phyloP scores from a whole-genome alignment of 176 grass and related monocot genomes.

The Tillandsia fasciculata region DNA sequence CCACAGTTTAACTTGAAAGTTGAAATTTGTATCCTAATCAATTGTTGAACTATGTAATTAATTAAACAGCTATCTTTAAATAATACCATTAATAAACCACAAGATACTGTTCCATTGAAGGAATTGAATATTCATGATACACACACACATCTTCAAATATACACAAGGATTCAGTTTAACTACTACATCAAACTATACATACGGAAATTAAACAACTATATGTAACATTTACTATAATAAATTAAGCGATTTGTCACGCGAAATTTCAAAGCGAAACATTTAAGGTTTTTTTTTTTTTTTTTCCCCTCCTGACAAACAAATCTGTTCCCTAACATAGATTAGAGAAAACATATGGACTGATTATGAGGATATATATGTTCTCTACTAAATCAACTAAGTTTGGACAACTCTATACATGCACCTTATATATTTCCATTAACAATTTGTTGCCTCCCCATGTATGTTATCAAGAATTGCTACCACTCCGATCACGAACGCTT shows the following conservation, averaged over 20 bases:
- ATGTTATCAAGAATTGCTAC: constrained; percentile 91
- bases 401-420: constrained; percentile 3
- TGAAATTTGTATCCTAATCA: too few species aligned
- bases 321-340: background rate
- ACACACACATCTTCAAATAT: background rate
- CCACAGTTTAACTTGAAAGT: too few species aligned
- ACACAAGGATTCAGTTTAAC: background rate
- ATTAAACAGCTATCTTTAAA: too few species aligned
- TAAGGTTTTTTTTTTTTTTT: too few species aligned
- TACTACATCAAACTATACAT: background rate
- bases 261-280: too few species aligned
- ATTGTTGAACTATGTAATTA: too few species aligned
- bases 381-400: constrained; percentile 11
- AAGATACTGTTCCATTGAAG: background rate
- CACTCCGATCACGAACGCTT: constrained; percentile 68
- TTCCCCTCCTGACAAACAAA: background rate
- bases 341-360: constrained; percentile 5
- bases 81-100: too few species aligned
- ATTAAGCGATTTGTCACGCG: background rate
- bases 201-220: background rate
- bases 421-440: constrained; percentile 25
- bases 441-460: constrained; percentile 75
- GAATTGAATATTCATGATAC: background rate
- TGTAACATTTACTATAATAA: background rate
- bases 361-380: constrained; percentile 9